Base-by-base conservation (phyloP, 371 early-diverging fungal genomes). In the Mucor mucedo region DNA sequence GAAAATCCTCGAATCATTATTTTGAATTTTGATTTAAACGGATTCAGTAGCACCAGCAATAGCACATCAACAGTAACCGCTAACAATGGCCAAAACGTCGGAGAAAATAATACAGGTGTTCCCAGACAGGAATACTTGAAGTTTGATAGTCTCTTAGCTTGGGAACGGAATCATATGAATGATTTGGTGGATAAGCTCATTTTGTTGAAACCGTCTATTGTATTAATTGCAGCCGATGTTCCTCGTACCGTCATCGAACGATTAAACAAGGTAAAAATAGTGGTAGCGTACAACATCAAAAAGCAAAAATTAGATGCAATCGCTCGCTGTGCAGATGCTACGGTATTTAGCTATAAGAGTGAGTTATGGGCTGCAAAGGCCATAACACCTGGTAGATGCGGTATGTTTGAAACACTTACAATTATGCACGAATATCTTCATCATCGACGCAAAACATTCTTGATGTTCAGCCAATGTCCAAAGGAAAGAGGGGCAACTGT, bases 1-100 rank as follows among this genome's bases (percentile, higher is more conserved):
- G 44, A 63, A 0, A 73, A 86, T 14, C 97, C 97, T 2, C 83
- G 88, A 14, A 91, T 98, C 40, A 71, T 97, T 69, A 84, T 96
- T 10, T 71, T 98, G 39, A 86, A 87, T 3, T 94, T 97, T 70
- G 87, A 95, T 1, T 73, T 98, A 50, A 95, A 95, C 56, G 94
- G 93, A 71, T 85, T 90, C 45, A 80, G 90, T n/a, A 14, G 16
- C 28, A 38, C 2, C 13, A 28, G 29, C 27, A 41, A 14, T 16
- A 57, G 57, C 32, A 28, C 47, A 9, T 49, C 60, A 21, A 45
- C 62, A 0, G 53, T 47, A 21, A 47, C 62, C 2, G 53, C 50
- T 3, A 48, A 33, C 14, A 6, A 6, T 7, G 52, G 44, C 9
- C 52, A 63, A 27, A 41, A 40, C 4, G 14, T 6, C 3, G 52